Evolutionary conservation across 2,329 filamentous ascomycete species (phyloP).

Genomic region (Pseudofabraea citricarpa): DNA sequence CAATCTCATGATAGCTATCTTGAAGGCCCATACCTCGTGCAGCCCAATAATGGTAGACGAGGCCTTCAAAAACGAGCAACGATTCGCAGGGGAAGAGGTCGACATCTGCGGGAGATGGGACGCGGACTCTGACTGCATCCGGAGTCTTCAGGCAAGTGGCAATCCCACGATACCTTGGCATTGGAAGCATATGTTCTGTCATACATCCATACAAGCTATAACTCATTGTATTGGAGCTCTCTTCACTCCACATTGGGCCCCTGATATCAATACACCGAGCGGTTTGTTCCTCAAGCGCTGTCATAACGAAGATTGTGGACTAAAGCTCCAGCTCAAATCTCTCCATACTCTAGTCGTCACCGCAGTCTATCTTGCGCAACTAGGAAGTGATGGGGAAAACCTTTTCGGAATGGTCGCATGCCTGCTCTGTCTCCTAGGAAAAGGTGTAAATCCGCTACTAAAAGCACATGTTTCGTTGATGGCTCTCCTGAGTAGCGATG

Average conservation of each 20-base stretch:
- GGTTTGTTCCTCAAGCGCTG: conserved; percentile 12
- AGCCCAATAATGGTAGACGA: conserved; percentile 24
- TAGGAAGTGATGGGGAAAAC: conserved; percentile 30
- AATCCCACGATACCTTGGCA: conserved; percentile 22
- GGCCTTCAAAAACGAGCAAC: conserved; percentile 16
- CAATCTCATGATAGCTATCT: conserved; percentile 31
- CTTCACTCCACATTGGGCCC: conserved; percentile 10
- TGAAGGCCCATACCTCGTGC: conserved; percentile 30
- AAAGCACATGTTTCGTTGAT: conserved; percentile 8
- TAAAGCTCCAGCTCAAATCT: conserved; percentile 26
- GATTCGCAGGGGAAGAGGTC: conserved; percentile 34
- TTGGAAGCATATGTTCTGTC: conserved; percentile 42
- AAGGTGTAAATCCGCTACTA: conserved; percentile 23
- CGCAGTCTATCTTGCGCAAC: conserved; percentile 27
- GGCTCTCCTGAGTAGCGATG: conserved; percentile 5
- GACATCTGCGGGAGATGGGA: conserved; percentile 40
- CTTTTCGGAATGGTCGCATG: conserved; percentile 34
- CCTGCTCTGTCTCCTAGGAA: conserved; percentile 27
- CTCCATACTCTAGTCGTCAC: conserved; percentile 33
- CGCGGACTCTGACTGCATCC: conserved; percentile 31
- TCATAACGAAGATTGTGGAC: conserved; percentile 26
- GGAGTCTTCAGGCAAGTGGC: conserved; percentile 25
- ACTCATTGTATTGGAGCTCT: conserved; percentile 30
- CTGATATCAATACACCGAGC: conserved; percentile 11
- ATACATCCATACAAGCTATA: conserved; percentile 34